phyloP scores from a whole-genome alignment of 169 alveolate genomes.

The Toxoplasma gondii region DNA sequence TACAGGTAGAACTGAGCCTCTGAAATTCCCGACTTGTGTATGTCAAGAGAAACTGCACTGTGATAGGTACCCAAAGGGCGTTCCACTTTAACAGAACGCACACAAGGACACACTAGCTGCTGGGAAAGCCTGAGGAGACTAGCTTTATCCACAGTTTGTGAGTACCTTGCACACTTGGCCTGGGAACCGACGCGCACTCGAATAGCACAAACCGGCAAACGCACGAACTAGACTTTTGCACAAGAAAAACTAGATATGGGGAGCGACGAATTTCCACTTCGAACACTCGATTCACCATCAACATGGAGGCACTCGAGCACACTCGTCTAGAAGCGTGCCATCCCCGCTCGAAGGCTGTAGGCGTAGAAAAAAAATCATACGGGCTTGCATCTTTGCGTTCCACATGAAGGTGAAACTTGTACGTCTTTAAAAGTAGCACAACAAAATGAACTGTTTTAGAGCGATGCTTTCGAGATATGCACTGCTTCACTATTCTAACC shows the following conservation, averaged over 20 bases:
- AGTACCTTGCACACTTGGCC: background rate
- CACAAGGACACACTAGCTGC: no score
- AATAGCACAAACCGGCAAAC: background rate
- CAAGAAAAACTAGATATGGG: background rate
- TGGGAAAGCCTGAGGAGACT: no score
- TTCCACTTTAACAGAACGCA: no score
- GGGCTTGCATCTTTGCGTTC: no score
- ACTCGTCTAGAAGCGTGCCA: background rate
- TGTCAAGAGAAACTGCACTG: no score
- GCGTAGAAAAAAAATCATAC: no score
- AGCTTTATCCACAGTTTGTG: background rate
- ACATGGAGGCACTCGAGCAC: background rate
- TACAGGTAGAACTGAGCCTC: no score
- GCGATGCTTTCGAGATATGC: no score
- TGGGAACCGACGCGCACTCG: background rate
- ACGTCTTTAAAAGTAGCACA: background rate
- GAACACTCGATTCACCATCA: background rate
- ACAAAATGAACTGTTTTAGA: no score
- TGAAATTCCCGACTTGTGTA: no score
- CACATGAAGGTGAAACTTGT: background rate
- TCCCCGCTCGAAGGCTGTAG: background rate
- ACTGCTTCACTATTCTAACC: no score
- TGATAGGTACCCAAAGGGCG: no score
- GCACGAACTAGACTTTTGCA: background rate
- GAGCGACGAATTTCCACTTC: background rate